Conservation (phyloP, 106 monocot species). For the Hemerocallis citrina region DNA sequence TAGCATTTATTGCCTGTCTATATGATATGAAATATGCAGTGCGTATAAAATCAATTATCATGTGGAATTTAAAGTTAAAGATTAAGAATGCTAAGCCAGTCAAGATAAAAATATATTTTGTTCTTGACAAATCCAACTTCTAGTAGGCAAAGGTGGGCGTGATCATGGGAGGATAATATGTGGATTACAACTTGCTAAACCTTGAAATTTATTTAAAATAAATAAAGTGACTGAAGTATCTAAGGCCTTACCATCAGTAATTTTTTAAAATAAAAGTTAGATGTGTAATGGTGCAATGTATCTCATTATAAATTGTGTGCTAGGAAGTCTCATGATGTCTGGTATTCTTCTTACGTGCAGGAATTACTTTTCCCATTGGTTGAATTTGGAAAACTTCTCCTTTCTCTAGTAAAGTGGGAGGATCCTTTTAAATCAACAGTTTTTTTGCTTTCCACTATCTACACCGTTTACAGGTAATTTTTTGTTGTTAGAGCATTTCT, state of each 20-base stretch:
- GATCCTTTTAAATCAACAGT: conserved; percentile 72
- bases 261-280: not conserved
- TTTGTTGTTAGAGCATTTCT: too few species aligned
- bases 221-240: not conserved
- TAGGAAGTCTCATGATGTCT: not conserved
- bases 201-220: not conserved
- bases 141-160: too few species aligned
- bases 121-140: too few species aligned
- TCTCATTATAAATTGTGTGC: not conserved
- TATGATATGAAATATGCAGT: too few species aligned
- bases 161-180: too few species aligned
- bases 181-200: not conserved
- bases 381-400: conserved; percentile 42
- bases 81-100: too few species aligned
- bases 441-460: conserved; percentile 51
- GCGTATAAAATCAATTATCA: too few species aligned
- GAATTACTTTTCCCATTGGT: conserved; percentile 74
- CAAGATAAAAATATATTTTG: too few species aligned
- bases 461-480: conserved; percentile 57
- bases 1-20: too few species aligned
- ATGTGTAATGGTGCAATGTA: too few species aligned
- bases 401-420: conserved; percentile 66
- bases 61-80: too few species aligned
- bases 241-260: not conserved
- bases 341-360: conserved; percentile 31